Percentiles rank a stretch among this genome's conserved stretches.
Evolutionary conservation across 371 early-diverging fungal species (phyloP).

Genomic region (Enterospora canceri): DNA sequence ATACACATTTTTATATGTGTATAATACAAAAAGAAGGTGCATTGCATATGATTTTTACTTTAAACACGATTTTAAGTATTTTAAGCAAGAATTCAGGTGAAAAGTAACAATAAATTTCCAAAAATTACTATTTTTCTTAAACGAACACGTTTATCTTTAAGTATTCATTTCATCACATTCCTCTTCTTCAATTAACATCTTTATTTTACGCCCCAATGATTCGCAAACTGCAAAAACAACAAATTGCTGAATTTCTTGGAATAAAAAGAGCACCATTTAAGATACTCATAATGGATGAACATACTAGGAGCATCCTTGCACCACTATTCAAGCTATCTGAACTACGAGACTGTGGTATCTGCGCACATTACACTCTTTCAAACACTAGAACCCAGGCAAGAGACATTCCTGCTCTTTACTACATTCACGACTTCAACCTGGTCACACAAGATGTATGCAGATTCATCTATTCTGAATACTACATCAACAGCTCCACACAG

Average conservation of each 20-base stretch:
- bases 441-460: conserved; percentile 73
- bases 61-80: too few relatives aligned
- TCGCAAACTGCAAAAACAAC: conserved; percentile 42
- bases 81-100: too few relatives aligned
- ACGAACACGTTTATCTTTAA: too few relatives aligned
- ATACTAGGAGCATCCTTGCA: conserved; percentile 79
- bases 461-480: conserved; percentile 76
- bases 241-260: conserved; percentile 30
- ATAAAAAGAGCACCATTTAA: conserved; percentile 64
- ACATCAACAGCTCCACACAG: conserved; percentile 76
- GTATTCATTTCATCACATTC: too few relatives aligned
- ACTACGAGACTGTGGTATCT: conserved; percentile 87
- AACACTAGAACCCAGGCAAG: conserved; percentile 69
- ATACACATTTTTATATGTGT: too few relatives aligned
- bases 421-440: conserved; percentile 73
- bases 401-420: conserved; percentile 91
- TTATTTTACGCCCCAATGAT: conserved; percentile 35
- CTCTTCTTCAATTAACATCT: background rate
- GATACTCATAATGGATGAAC: conserved; percentile 79
- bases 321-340: conserved; percentile 87
- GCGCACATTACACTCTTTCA: conserved; percentile 71
- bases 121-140: too few relatives aligned
- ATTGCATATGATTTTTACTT: too few relatives aligned
- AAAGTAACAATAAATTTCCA: too few relatives aligned
- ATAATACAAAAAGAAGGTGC: too few relatives aligned